A percentile compares a stretch with the other conserved stretches of the same genome.
phyloP scores from a whole-genome alignment of 2,329 filamentous ascomycete species.

The Talaromyces sp. region DNA sequence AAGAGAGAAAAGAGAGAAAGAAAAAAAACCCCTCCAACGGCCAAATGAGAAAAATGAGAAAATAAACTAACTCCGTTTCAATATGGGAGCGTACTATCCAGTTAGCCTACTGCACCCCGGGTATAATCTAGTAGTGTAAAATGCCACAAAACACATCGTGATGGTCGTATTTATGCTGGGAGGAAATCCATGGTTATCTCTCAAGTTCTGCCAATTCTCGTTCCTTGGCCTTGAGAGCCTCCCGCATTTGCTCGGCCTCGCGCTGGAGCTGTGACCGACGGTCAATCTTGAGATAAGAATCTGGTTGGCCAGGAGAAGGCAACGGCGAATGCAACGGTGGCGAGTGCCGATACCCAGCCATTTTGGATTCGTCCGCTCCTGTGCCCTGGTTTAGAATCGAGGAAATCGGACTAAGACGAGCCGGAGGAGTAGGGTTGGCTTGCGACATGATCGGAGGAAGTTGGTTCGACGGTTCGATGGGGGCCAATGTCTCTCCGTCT shows the following conservation, averaged over 20 bases:
- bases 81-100: not conserved
- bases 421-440: conserved; percentile 42
- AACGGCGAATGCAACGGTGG: conserved; percentile 19
- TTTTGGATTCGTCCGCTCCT: conserved; percentile 21
- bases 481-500: conserved; percentile 25
- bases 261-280: conserved; percentile 62
- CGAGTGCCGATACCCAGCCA: conserved; percentile 16
- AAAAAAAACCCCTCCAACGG: not conserved
- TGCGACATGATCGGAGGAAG: conserved; percentile 36
- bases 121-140: not conserved
- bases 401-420: conserved; percentile 67
- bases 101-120: not conserved
- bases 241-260: conserved; percentile 72
- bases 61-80: not conserved
- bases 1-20: not conserved
- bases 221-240: conserved; percentile 68
- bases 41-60: not conserved
- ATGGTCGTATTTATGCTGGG: not conserved
- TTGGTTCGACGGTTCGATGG: conserved; percentile 32
- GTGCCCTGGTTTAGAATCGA: conserved; percentile 63
- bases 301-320: conserved; percentile 38
- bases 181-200: not conserved
- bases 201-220: conserved; percentile 60
- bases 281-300: conserved; percentile 52
- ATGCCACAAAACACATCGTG: not conserved